Evolutionary conservation across 805 yeast genomes (phyloP), one percentile per base, ranked within the genome.

Genomic region (Myxozyma geophila): DNA sequence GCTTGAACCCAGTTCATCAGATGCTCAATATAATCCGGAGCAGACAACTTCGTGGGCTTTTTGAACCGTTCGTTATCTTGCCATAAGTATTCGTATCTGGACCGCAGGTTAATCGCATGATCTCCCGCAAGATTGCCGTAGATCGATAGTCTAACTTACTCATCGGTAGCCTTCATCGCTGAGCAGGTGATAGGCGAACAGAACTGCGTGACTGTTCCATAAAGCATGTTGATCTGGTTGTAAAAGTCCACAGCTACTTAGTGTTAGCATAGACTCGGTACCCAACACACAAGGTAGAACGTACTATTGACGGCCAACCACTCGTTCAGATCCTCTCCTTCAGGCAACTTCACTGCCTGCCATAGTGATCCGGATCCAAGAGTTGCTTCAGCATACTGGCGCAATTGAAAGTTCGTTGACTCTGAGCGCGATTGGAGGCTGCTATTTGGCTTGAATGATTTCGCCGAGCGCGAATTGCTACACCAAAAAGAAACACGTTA

Each of bases 121-220:
- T 28, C 28, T 28, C 28, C 28, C 28, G 28, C 28, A 28, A 28
- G 28, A 28, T 28, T 5, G 28, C 28, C 28, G 28, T 28, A 28
- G 28, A 28, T 5, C 5, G 5, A 28, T 28, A 28, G 28, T 28
- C 28, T 28, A 17, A 48, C 69, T 74, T 92, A 93, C 78, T 92
- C 98, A 66, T 88, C 95, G 0, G 98, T 93, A 21, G 99, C 99
- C 62, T 90, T 92, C 99, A 95, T 95, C 63, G 95, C 80, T 1
- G 99, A 98, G 75, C 99, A 95, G 1, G 96, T 83, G n/a, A 79
- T 76, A 1, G 98, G 98, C 0, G 98, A 91, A 75, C 99, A 95
- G 73, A 95, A 92, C 77, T 92, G 97, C 0, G 98, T 93, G 68
- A 95, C 89, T 2, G 98, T 86, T 9, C 98, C 97, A 71, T 95